Conservation (phyloP, 495 filamentous ascomycete genomes). For the Lineolata rhizophorae region DNA sequence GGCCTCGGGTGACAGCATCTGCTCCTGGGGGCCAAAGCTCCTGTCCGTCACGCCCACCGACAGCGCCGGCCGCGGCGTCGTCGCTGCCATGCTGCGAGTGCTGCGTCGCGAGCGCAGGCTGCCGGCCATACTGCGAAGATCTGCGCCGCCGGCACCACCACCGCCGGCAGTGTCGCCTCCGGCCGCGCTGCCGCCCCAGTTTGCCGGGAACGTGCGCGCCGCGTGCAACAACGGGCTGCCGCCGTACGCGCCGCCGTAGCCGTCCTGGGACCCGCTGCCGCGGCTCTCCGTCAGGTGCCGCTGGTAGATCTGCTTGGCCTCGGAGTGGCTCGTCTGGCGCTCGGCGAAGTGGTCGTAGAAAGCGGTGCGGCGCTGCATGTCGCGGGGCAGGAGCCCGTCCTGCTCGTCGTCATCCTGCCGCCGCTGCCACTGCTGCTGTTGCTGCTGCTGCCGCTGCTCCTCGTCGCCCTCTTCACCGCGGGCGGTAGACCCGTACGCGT, state of each 20-base stretch:
- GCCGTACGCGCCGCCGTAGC: constrained; percentile 23
- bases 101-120: constrained; percentile 15
- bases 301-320: constrained; percentile 90
- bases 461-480: constrained; percentile 6
- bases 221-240: constrained; percentile 28
- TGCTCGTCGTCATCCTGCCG: constrained; percentile 11
- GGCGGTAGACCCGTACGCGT: too few relatives aligned
- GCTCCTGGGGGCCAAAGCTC: neutral
- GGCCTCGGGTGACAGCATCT: constrained; percentile 5
- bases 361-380: constrained; percentile 56
- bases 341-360: constrained; percentile 77
- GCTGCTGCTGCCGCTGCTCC: too few relatives aligned
- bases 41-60: neutral
- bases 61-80: neutral
- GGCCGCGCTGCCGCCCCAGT: constrained; percentile 8
- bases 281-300: constrained; percentile 49
- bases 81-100: constrained; percentile 5
- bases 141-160: constrained; percentile 7
- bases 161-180: too few relatives aligned
- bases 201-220: constrained; percentile 14
- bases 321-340: constrained; percentile 71
- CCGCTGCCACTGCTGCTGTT: too few relatives aligned
- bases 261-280: too few relatives aligned
- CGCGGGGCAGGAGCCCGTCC: constrained; percentile 45
- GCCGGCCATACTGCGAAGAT: constrained; percentile 7